Evolutionary conservation across 169 alveolate species (phyloP).

Genomic region (Plasmodium gallinaceum): DNA sequence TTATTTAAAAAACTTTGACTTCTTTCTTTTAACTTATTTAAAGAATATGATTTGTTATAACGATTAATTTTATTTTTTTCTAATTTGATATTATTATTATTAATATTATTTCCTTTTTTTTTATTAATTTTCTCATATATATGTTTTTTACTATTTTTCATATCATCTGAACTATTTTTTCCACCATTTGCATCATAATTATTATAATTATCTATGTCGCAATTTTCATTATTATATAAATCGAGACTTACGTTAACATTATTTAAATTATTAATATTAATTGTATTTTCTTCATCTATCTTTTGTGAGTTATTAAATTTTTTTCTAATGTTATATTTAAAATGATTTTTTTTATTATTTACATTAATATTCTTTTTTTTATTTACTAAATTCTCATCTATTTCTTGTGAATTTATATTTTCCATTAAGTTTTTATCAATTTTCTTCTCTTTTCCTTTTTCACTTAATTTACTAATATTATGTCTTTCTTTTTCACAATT

Average conservation of each 20-base stretch:
- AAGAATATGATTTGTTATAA: neutral
- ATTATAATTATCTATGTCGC: too few species aligned
- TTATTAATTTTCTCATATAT: too few species aligned
- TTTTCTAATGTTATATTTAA: too few species aligned
- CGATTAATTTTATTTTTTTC: neutral
- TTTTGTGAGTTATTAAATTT: too few species aligned
- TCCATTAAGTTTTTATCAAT: too few species aligned
- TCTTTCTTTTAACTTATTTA: neutral
- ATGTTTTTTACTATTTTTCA: too few species aligned
- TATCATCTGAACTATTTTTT: too few species aligned
- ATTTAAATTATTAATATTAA: too few species aligned
- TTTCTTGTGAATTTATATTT: neutral
- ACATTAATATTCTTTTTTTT: neutral
- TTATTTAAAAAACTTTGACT: neutral
- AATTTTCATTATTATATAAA: neutral
- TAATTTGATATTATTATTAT: neutral
- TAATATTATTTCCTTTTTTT: too few species aligned
- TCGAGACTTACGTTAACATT: neutral
- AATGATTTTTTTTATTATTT: neutral
- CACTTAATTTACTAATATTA: neutral
- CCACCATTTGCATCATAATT: too few species aligned
- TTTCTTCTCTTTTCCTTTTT: neutral
- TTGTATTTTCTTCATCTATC: too few species aligned
- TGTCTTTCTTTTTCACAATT: neutral
- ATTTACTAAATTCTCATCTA: neutral